phyloP scores from a whole-genome alignment of 192 early-diverging fungal genomes.

The Gryganskiella cystojenkinii region DNA sequence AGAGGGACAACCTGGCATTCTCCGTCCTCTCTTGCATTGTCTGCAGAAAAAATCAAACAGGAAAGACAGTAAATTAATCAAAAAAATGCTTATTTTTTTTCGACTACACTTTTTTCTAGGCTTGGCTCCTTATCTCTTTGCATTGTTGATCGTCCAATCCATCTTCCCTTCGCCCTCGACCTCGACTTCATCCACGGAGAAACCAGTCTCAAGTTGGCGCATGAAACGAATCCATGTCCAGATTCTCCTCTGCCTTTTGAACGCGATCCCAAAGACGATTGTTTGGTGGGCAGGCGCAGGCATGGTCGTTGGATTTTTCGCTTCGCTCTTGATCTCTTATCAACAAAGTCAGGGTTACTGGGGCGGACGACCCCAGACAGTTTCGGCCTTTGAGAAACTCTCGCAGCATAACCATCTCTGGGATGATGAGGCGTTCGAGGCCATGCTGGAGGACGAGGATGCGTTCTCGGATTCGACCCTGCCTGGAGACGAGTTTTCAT shows the following conservation, averaged over 20 bases:
- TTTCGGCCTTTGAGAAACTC: conserved; percentile 28
- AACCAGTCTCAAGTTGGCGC: conserved; percentile 31
- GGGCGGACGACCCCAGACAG: conserved; percentile 38
- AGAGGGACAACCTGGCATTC: background rate
- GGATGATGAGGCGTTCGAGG: conserved; percentile 21
- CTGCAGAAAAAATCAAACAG: conserved; percentile 15
- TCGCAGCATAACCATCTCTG: no score
- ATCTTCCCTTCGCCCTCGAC: conserved; percentile 26
- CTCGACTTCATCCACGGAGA: conserved; percentile 5
- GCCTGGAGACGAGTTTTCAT: background rate
- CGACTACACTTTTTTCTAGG: conserved; percentile 49
- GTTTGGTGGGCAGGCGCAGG: conserved; percentile 67
- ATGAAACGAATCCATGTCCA: conserved; percentile 56
- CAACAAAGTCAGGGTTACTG: conserved; percentile 35
- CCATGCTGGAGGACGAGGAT: conserved; percentile 30
- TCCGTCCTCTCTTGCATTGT: background rate
- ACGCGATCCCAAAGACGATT: conserved; percentile 59
- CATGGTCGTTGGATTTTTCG: conserved; percentile 57
- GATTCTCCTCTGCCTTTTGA: conserved; percentile 59
- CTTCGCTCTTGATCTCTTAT: conserved; percentile 42
- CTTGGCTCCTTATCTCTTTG: conserved; percentile 62
- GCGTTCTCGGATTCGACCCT: conserved; percentile 29
- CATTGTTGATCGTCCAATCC: conserved; percentile 60
- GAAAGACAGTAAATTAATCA: no score
- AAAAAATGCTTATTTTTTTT: no score